These are phyloP conservation scores for Pythium diclinum DNA, from an alignment of 352 stramenopile genomes.

Conservation along the genomic window DNA sequence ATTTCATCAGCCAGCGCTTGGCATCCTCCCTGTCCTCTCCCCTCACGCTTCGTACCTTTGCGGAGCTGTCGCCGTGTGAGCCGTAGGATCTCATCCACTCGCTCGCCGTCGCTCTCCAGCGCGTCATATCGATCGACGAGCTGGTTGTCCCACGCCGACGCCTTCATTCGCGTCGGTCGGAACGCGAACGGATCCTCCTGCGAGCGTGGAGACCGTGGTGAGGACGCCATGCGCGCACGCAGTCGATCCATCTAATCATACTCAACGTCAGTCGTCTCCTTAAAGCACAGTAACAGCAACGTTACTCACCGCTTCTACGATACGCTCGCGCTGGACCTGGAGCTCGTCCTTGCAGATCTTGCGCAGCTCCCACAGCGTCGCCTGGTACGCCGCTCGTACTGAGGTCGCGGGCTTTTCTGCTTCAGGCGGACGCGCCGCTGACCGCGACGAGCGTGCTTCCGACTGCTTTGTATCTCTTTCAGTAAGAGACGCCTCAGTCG, in stretches of 20 bases:
- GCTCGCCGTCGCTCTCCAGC: constrained; percentile 55
- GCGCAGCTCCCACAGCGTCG: constrained; percentile 52
- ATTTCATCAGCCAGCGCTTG: neutral
- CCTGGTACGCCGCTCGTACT: constrained; percentile 31
- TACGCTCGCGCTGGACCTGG: constrained; percentile 37
- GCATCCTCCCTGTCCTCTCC: neutral
- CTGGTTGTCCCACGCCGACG: constrained; percentile 17
- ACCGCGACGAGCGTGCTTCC: neutral
- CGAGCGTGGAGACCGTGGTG: neutral
- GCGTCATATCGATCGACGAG: constrained; percentile 37
- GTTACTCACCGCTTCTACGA: constrained; percentile 31
- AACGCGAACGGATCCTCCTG: constrained; percentile 1
- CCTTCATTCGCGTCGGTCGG: neutral
- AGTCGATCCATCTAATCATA: neutral
- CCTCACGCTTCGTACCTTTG: constrained; percentile 32
- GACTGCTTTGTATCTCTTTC: neutral
- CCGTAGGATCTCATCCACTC: constrained; percentile 47
- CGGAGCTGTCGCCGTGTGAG: constrained; percentile 39
- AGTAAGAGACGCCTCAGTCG: neutral
- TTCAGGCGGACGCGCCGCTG: neutral
- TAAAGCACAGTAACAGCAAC: neutral
- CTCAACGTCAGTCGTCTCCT: constrained; percentile 23
- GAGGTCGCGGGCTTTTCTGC: constrained; percentile 8
- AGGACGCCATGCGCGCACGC: neutral
- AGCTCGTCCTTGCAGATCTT: constrained; percentile 64